Conservation (phyloP, 2,329 filamentous ascomycete genomes). For the Xylariales sp. region DNA sequence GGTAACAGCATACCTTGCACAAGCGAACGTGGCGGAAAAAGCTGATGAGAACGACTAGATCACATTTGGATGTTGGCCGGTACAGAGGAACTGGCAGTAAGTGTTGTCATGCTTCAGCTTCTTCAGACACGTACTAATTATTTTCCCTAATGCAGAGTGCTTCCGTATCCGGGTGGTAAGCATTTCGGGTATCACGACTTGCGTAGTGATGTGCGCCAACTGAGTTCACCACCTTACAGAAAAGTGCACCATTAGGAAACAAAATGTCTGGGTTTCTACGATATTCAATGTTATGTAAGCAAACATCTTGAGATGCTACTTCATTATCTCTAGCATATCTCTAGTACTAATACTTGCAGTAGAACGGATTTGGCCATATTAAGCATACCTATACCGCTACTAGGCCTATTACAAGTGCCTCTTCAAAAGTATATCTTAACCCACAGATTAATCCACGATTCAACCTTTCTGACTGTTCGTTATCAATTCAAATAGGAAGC, state of each 20-base stretch:
- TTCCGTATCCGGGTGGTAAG: background rate
- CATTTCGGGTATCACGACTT: background rate
- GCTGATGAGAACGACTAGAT: background rate
- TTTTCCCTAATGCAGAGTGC: background rate
- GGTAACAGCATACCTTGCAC: background rate
- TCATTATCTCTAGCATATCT: background rate
- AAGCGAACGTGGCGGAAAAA: background rate
- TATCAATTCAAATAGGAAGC: slow-evolving; percentile 1
- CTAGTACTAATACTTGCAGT: no score
- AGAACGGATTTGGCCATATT: slow-evolving; percentile 4
- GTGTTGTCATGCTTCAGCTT: background rate
- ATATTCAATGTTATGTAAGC: slow-evolving; percentile 9
- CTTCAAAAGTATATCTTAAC: background rate
- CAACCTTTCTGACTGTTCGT: background rate
- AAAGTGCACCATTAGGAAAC: slow-evolving; percentile 13
- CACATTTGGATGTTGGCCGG: background rate
- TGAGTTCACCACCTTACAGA: background rate
- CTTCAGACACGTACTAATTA: background rate
- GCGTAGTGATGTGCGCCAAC: background rate
- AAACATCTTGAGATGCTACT: background rate
- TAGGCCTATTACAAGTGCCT: slow-evolving; percentile 1
- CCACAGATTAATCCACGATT: background rate
- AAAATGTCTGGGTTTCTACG: slow-evolving; percentile 15
- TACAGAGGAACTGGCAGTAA: background rate
- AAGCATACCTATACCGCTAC: slow-evolving; percentile 5